Evolutionary conservation across 2,329 filamentous ascomycete genomes (phyloP).

Genomic region (Calonectria fujianensis): DNA sequence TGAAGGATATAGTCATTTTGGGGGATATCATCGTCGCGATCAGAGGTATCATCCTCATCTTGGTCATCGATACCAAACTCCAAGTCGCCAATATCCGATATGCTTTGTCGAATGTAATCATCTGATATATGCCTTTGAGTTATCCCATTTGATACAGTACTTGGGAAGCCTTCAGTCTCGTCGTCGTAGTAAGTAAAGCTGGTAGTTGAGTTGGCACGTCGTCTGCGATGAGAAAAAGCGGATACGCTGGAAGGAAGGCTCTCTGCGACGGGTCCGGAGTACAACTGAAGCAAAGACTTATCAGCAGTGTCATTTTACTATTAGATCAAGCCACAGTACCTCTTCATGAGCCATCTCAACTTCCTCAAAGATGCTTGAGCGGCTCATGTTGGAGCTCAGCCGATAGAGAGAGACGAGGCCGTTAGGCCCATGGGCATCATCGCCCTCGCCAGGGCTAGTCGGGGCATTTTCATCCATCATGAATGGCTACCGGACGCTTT

Average conservation of each 20-base stretch:
- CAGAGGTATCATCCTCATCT: constrained; percentile 63
- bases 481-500: constrained; percentile 35
- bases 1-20: constrained; percentile 71
- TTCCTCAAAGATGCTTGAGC: constrained; percentile 89
- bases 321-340: constrained; percentile 66
- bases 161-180: constrained; percentile 65
- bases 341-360: constrained; percentile 99
- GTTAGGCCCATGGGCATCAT: constrained; percentile 47
- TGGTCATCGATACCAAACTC: constrained; percentile 63
- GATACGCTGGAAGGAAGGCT: constrained; percentile 95
- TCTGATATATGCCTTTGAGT: constrained; percentile 48
- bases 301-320: constrained; percentile 42
- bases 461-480: constrained; percentile 57
- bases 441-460: constrained; percentile 47
- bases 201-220: constrained; percentile 86
- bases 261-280: constrained; percentile 94
- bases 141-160: constrained; percentile 57
- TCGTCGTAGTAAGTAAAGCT: constrained; percentile 94
- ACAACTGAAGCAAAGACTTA: constrained; percentile 72
- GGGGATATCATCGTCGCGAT: constrained; percentile 63
- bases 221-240: constrained; percentile 90
- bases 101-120: constrained; percentile 56
- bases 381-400: constrained; percentile 82
- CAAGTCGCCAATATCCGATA: constrained; percentile 64
- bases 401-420: constrained; percentile 72